Evolutionary conservation across 116 monocot genomes (phyloP).

Genomic region (Trichopus zeylanicus): DNA sequence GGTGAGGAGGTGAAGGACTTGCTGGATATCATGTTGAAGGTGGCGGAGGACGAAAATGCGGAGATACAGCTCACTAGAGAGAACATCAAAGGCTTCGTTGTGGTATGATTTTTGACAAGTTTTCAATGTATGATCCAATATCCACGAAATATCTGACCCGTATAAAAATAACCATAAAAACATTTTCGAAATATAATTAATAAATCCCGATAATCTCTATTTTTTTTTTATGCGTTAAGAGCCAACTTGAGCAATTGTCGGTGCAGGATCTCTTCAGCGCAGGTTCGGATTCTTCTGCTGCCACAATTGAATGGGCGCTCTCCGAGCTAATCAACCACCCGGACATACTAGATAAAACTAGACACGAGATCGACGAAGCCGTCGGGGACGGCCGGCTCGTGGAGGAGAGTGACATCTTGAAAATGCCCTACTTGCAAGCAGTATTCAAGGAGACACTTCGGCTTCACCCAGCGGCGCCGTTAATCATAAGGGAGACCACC

Average conservation of each 20-base stretch:
- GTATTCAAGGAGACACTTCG: slow-evolving; percentile 22
- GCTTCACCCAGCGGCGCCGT: slow-evolving; percentile 21
- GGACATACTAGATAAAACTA: background rate
- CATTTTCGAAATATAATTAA: too few species aligned
- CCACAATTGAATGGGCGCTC: slow-evolving; percentile 5
- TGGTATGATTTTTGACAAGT: too few species aligned
- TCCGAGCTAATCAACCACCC: slow-evolving; percentile 6
- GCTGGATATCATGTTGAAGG: slow-evolving; percentile 26
- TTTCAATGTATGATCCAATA: too few species aligned
- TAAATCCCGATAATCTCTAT: too few species aligned
- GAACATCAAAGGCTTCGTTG: slow-evolving; percentile 32
- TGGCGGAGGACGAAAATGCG: slow-evolving; percentile 10
- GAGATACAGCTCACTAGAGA: slow-evolving; percentile 24
- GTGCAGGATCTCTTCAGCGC: background rate
- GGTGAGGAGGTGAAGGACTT: slow-evolving; percentile 11
- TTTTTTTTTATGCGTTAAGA: too few species aligned
- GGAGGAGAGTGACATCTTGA: slow-evolving; percentile 1
- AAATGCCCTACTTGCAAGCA: slow-evolving; percentile 14
- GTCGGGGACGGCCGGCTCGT: background rate
- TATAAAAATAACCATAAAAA: too few species aligned
- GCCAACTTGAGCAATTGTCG: too few species aligned
- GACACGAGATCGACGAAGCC: background rate
- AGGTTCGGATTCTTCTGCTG: slow-evolving; percentile 4
- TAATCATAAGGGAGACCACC: background rate
- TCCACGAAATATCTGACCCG: too few species aligned